phyloP scores from a whole-genome alignment of 495 filamentous ascomycete genomes.

The Penicillium pulvis region DNA sequence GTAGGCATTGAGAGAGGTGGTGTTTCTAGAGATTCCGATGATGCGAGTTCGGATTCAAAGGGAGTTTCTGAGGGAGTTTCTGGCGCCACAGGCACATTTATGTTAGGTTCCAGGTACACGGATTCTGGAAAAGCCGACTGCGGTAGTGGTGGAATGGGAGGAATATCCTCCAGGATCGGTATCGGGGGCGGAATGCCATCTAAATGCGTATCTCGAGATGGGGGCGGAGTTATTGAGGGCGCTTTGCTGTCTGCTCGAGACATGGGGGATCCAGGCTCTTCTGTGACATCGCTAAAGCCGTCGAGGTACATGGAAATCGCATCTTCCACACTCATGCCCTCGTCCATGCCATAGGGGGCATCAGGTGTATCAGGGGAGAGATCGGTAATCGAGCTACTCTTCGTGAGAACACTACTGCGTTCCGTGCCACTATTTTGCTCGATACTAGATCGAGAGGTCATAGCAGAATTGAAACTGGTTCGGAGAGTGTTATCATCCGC shows the following conservation, averaged over 20 bases:
- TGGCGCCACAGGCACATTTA: slow-evolving; percentile 6
- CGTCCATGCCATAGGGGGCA: slow-evolving; percentile 60
- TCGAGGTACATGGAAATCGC: slow-evolving; percentile 91
- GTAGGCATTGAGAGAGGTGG: background rate
- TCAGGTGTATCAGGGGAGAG: slow-evolving; percentile 60
- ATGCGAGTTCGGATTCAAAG: background rate
- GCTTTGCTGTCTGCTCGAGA: slow-evolving; percentile 33
- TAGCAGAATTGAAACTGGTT: slow-evolving; percentile 70
- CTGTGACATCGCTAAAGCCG: slow-evolving; percentile 67
- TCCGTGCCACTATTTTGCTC: slow-evolving; percentile 72
- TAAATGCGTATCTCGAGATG: slow-evolving; percentile 30
- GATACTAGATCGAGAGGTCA: slow-evolving; percentile 69
- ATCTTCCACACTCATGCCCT: slow-evolving; percentile 84
- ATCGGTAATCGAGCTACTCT: slow-evolving; percentile 72
- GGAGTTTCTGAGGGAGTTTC: slow-evolving; percentile 2
- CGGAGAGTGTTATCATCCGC: slow-evolving; percentile 59
- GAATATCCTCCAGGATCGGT: slow-evolving; percentile 25
- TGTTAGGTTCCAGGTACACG: slow-evolving; percentile 1
- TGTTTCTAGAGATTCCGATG: background rate
- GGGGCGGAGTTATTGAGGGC: slow-evolving; percentile 34
- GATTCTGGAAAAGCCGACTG: slow-evolving; percentile 8
- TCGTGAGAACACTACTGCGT: slow-evolving; percentile 78
- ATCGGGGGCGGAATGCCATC: slow-evolving; percentile 29
- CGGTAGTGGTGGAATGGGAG: slow-evolving; percentile 31
- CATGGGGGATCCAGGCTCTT: slow-evolving; percentile 43